Evolutionary conservation across 2,329 filamentous ascomycete species (phyloP).

Genomic region (Macrophomina phaseolina): DNA sequence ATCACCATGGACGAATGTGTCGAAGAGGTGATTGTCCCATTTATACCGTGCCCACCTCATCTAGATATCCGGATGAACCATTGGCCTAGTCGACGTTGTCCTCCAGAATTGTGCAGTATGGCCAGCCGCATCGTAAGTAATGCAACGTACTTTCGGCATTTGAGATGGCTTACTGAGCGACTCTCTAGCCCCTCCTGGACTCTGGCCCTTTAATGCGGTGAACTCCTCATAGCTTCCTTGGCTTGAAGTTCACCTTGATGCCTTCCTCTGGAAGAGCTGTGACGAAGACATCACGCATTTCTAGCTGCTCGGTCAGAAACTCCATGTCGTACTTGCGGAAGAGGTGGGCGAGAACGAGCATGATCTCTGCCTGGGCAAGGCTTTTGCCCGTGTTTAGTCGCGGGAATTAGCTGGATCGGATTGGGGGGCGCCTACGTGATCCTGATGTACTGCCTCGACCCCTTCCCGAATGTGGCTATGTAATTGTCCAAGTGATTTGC

Average conservation of each 20-base stretch:
- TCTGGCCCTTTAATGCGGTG: no score
- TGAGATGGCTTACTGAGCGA: no score
- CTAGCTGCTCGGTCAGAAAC: background rate
- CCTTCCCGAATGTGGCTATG: background rate
- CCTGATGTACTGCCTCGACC: background rate
- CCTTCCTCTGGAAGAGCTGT: background rate
- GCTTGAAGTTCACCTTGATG: background rate
- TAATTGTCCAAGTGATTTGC: background rate
- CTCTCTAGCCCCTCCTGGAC: no score
- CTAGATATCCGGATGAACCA: no score
- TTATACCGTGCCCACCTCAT: no score
- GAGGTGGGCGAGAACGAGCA: background rate
- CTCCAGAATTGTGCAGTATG: no score
- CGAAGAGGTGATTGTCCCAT: no score
- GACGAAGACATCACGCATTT: background rate
- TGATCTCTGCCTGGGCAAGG: background rate
- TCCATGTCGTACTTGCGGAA: conserved; percentile 6
- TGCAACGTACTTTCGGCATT: no score
- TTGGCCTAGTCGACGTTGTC: no score
- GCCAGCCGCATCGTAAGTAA: no score
- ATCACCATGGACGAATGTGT: no score
- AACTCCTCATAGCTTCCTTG: no score
- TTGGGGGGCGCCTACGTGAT: background rate
- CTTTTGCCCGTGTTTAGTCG: background rate
- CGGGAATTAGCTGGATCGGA: background rate